Percentiles rank a stretch among this genome's conserved stretches.
Evolutionary conservation across 768 basidiomycete species (phyloP).

Genomic region (Russula abietina): DNA sequence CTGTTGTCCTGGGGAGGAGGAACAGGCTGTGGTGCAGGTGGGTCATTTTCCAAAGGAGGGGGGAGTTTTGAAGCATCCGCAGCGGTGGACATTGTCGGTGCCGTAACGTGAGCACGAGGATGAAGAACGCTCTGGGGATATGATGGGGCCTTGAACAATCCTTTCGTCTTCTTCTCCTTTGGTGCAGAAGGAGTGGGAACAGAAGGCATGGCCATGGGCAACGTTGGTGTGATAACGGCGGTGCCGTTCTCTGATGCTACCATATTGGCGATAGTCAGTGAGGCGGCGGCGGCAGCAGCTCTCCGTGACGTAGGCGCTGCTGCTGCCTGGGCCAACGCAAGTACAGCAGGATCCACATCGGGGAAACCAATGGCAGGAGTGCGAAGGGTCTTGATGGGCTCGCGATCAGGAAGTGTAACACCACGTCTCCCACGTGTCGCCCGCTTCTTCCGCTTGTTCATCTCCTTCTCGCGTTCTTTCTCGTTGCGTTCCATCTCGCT

Average conservation of each 20-base stretch:
- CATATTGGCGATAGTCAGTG: conserved; percentile 83
- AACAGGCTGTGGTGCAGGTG: conserved; percentile 38
- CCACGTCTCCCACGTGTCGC: conserved; percentile 78
- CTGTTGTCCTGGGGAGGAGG: conserved; percentile 42
- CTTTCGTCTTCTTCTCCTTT: conserved; percentile 66
- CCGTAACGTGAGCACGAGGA: conserved; percentile 52
- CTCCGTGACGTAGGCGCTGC: conserved; percentile 66
- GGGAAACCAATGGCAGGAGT: conserved; percentile 85
- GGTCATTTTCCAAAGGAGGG: conserved; percentile 56
- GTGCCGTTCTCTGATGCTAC: conserved; percentile 88
- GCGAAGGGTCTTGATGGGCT: conserved; percentile 85
- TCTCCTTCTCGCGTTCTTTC: conserved; percentile 90
- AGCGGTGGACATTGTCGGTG: conserved; percentile 63
- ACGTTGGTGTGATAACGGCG: conserved; percentile 38
- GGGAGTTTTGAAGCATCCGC: conserved; percentile 53
- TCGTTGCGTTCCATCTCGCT: conserved; percentile 86
- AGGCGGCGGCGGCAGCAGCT: conserved; percentile 82
- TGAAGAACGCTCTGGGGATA: conserved; percentile 50
- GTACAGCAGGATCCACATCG: conserved; percentile 63
- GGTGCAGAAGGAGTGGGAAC: conserved; percentile 36
- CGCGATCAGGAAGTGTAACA: conserved; percentile 83
- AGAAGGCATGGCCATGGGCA: conserved; percentile 39
- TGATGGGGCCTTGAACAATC: conserved; percentile 66
- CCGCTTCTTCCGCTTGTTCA: conserved; percentile 76
- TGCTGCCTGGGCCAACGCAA: conserved; percentile 59